phyloP scores from a whole-genome alignment of 2,329 filamentous ascomycete species.

The Colletotrichum lini region DNA sequence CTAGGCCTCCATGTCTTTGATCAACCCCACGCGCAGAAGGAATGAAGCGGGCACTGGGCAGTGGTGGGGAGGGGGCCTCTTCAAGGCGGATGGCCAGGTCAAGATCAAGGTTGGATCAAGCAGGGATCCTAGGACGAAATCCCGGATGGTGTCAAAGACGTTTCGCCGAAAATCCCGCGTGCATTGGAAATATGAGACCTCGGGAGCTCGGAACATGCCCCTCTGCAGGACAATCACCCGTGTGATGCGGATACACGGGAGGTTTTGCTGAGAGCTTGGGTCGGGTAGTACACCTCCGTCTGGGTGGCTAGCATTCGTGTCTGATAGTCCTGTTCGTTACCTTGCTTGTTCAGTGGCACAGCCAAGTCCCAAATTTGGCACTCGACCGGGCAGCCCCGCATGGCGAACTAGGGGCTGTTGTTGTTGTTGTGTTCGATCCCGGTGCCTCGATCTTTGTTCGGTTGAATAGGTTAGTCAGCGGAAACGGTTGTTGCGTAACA shows the following conservation, averaged over 20 bases:
- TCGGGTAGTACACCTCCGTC: not conserved
- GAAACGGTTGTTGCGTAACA: conserved; percentile 26
- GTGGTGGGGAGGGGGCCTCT: conserved; percentile 3
- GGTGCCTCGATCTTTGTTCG: conserved; percentile 32
- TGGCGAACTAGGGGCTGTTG: conserved; percentile 11
- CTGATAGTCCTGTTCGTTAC: conserved; percentile 13
- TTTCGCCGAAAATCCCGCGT: conserved; percentile 18
- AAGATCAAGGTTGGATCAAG: conserved; percentile 27
- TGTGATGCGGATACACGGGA: not conserved
- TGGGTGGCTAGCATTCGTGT: conserved; percentile 6
- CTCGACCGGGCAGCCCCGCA: conserved; percentile 30
- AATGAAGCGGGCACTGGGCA: conserved; percentile 27
- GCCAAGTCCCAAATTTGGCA: conserved; percentile 14
- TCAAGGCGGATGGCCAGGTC: conserved; percentile 11
- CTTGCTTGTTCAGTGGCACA: conserved; percentile 6
- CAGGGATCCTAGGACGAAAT: conserved; percentile 30
- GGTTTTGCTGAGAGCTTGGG: not conserved
- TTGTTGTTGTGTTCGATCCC: conserved; percentile 15
- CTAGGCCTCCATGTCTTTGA: conserved; percentile 34
- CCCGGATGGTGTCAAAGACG: conserved; percentile 19
- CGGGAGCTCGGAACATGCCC: not conserved
- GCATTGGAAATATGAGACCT: conserved; percentile 12
- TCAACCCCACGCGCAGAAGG: conserved; percentile 37
- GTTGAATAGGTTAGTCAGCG: conserved; percentile 20
- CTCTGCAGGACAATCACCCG: not conserved